Evolutionary conservation across 192 early-diverging fungal species (phyloP).

Genomic region (Radiomyces spectabilis): DNA sequence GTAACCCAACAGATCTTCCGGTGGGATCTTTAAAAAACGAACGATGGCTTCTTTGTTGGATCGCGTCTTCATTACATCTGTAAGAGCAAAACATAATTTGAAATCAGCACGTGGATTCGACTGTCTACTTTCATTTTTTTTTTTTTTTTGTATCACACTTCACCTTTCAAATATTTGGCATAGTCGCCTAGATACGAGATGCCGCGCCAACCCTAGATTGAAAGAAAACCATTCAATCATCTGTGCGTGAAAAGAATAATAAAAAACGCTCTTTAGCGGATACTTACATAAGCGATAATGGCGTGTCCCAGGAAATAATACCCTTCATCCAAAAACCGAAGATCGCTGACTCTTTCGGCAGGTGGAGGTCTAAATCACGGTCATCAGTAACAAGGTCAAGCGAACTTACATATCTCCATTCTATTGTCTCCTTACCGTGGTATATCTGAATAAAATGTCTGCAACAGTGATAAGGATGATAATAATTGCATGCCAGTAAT

Average conservation of each 20-base stretch:
- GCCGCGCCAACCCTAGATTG: constrained; percentile 27
- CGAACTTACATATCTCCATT: constrained; percentile 6
- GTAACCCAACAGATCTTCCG: constrained; percentile 62
- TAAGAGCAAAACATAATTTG: not conserved
- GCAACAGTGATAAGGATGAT: constrained; percentile 45
- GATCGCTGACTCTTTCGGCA: constrained; percentile 20
- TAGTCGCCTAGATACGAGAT: constrained; percentile 31
- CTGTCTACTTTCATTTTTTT: not conserved
- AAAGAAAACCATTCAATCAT: not conserved
- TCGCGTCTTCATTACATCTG: constrained; percentile 57
- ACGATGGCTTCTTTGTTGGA: constrained; percentile 62
- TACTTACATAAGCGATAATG: constrained; percentile 49
- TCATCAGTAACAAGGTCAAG: not conserved
- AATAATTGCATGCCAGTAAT: constrained; percentile 45
- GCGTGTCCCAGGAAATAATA: constrained; percentile 50
- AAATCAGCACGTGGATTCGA: too few species aligned
- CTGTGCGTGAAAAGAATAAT: not conserved
- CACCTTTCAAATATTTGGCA: constrained; percentile 32
- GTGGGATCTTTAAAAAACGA: constrained; percentile 53
- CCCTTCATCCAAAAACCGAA: constrained; percentile 37
- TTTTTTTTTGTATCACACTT: not conserved
- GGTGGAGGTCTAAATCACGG: constrained; percentile 25
- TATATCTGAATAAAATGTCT: constrained; percentile 42
- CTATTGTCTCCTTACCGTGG: constrained; percentile 31
- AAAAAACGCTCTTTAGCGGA: too few species aligned